Evolutionary conservation across 73 alveolate genomes (phyloP), one percentile per base, ranked within the genome.

Genomic region (Stentor coeruleus): DNA sequence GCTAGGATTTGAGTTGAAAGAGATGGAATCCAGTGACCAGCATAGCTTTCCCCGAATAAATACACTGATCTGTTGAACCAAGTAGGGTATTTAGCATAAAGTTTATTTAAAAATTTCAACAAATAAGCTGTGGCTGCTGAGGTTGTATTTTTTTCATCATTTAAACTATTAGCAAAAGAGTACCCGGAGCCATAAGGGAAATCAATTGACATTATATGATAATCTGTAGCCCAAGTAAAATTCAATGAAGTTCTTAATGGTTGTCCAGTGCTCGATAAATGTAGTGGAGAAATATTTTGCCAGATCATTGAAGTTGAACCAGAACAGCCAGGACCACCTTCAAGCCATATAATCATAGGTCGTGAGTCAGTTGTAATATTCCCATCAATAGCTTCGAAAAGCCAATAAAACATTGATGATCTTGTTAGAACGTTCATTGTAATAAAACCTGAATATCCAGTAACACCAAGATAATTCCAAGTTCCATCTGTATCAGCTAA

Each of bases 271-370:
- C n/a, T 40, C 14, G 80, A 37, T 20, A 75, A 20, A 20, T 36
- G 58, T 77, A 59, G 80, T 2, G 98, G 98, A 3, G 95, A 96
- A 1, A 92, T 91, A 74, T 91, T 82, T 77, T 93, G 96, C 49
- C 59, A 84, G 59, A 88, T 80, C 84, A 90, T 82, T 3, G 95
- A 93, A 55, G 77, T 79, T 38, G 86, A 85, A 3, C 95, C 86
- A 38, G 98, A 87, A 73, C 98, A 93, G 2, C 97, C 96, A 14
- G 98, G 98, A 28, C 98, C 98, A 31, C 98, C 98, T 39, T 91
- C 87, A 3, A 93, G 90, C 98, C 98, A 93, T 80, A 91, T 60
- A 14, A 93, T 93, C 14, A 40, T 36, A 14, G 83, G 79, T 91
- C 95, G 49, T 86, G 86, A 31, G 95, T 40, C 73, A 37, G 59